Conservation (phyloP, 139 green algal genomes). For the Protoeuglena noctilucae region DNA sequence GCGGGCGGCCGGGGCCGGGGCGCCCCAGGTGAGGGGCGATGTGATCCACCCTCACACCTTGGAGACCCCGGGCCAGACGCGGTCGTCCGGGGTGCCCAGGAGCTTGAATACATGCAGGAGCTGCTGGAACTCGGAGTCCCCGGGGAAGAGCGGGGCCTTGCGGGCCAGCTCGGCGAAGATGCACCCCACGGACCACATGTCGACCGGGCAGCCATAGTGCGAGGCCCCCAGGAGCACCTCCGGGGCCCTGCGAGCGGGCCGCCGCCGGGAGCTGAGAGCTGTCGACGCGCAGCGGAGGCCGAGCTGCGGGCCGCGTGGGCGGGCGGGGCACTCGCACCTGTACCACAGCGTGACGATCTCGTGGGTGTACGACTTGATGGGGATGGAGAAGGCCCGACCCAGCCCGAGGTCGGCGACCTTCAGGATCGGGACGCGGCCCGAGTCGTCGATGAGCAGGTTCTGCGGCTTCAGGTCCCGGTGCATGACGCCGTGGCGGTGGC, state of each 20-base stretch:
- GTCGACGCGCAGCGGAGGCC: no score
- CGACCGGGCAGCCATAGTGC: conserved; percentile 88
- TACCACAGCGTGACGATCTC: conserved; percentile 99
- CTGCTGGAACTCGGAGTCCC: conserved; percentile 64
- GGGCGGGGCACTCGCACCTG: no score
- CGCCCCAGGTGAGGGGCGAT: neutral
- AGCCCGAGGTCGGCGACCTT: conserved; percentile 97
- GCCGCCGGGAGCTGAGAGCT: no score
- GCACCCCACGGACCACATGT: conserved; percentile 96
- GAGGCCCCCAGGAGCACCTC: conserved; percentile 91
- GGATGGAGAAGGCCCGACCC: conserved; percentile 86
- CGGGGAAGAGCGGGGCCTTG: conserved; percentile 62
- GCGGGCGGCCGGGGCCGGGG: neutral
- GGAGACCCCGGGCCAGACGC: neutral
- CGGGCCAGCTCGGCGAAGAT: conserved; percentile 85
- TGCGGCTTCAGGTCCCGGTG: conserved; percentile 97
- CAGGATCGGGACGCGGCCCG: conserved; percentile 24
- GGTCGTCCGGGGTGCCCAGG: conserved; percentile 31
- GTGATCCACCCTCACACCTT: neutral
- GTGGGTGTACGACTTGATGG: conserved; percentile 97
- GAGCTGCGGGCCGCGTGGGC: no score
- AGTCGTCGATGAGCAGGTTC: conserved; percentile 86
- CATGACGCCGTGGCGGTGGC: conserved; percentile 89
- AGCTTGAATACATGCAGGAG: conserved; percentile 51
- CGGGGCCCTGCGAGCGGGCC: no score